Conservation (phyloP, 768 basidiomycete genomes). For the Boletus sensibilis region DNA sequence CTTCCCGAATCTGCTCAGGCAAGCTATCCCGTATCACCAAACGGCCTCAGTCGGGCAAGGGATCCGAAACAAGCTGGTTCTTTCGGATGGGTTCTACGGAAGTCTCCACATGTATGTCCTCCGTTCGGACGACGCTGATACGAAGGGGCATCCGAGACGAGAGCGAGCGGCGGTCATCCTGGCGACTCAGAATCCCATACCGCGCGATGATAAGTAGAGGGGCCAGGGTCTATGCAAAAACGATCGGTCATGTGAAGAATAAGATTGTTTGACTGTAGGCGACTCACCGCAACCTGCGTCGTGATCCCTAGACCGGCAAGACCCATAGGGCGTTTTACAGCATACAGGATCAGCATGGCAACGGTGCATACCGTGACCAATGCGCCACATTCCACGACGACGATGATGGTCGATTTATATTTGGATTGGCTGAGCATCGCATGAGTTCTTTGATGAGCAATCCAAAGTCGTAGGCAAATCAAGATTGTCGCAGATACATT, state of each 20-base stretch:
- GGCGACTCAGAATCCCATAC: conserved; percentile 10
- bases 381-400: conserved; percentile 24
- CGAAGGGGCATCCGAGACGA: conserved; percentile 16
- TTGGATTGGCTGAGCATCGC: neutral
- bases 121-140: conserved; percentile 10
- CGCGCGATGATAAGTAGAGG: conserved; percentile 22
- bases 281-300: conserved; percentile 22
- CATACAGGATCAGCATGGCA: conserved; percentile 15
- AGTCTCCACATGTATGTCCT: conserved; percentile 7
- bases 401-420: conserved; percentile 18
- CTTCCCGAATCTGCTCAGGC: too few relatives aligned
- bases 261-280: neutral
- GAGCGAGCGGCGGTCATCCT: neutral
- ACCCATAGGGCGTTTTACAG: neutral
- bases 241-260: neutral
- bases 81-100: neutral
- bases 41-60: neutral
- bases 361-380: conserved; percentile 17
- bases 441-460: neutral
- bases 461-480: conserved; percentile 20
- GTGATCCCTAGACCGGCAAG: conserved; percentile 19
- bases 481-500: conserved; percentile 19
- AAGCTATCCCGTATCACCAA: conserved; percentile 1
- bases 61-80: neutral
- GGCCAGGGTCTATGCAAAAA: conserved; percentile 6